A percentile compares a stretch with the other conserved stretches of the same genome.
Evolutionary conservation across 2,329 filamentous ascomycete genomes (phyloP).

Genomic region (Pseudopyrenochaeta lycopersici): DNA sequence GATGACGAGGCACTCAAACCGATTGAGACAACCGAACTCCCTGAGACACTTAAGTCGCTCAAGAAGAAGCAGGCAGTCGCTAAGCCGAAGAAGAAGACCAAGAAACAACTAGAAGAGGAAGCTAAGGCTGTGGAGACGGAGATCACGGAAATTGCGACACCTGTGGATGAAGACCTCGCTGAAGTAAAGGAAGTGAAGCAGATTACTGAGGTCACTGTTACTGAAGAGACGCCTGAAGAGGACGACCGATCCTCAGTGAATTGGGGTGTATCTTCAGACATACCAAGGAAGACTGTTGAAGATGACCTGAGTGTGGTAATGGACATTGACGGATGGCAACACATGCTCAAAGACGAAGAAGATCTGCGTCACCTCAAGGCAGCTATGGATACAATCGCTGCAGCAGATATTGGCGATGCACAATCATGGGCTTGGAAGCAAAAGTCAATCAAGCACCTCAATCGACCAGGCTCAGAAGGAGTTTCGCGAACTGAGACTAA

Average conservation of each 20-base stretch:
- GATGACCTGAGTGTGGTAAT: constrained; percentile 71
- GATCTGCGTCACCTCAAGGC: constrained; percentile 67
- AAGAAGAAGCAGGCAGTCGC: constrained; percentile 51
- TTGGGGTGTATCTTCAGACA: constrained; percentile 67
- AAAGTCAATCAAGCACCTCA: constrained; percentile 75
- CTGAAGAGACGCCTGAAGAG: constrained; percentile 41
- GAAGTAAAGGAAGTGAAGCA: constrained; percentile 34
- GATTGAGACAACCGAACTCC: constrained; percentile 48
- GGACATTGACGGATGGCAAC: constrained; percentile 76
- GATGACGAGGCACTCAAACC: constrained; percentile 53
- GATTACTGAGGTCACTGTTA: constrained; percentile 35
- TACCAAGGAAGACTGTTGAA: constrained; percentile 70
- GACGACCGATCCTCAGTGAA: constrained; percentile 62
- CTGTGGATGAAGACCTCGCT: constrained; percentile 44
- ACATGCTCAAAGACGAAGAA: constrained; percentile 73
- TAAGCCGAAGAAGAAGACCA: constrained; percentile 77
- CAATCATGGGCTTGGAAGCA: constrained; percentile 75
- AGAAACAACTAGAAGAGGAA: constrained; percentile 75
- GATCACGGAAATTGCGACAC: constrained; percentile 61
- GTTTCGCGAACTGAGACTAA: constrained; percentile 61
- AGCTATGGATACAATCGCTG: constrained; percentile 57
- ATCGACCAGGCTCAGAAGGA: constrained; percentile 65
- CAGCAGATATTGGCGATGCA: constrained; percentile 64
- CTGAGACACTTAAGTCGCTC: constrained; percentile 32
- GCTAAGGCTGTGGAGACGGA: constrained; percentile 48